Evolutionary conservation across 176 grass and related monocot genomes (phyloP).

Genomic region (Raddia distichophylla): DNA sequence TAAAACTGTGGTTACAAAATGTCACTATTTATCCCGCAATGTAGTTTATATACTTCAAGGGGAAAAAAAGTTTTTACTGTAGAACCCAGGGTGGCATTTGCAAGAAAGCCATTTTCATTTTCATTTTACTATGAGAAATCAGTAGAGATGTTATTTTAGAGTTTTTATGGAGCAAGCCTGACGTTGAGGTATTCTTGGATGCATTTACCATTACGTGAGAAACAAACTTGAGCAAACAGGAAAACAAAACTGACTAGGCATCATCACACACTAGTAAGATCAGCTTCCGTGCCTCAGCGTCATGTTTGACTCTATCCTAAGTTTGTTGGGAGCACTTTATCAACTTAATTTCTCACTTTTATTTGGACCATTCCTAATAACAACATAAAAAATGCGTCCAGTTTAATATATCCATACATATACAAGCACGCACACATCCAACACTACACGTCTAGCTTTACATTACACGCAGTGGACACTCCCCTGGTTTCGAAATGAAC

Average conservation of each 20-base stretch:
- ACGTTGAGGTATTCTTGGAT: background rate
- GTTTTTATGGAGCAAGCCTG: background rate
- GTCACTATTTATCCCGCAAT: no score
- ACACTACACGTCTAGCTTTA: background rate
- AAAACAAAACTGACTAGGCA: background rate
- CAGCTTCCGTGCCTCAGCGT: background rate
- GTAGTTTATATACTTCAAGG: no score
- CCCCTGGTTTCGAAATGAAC: background rate
- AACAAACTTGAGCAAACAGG: background rate
- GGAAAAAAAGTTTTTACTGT: no score
- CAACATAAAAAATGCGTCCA: background rate
- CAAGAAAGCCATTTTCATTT: no score
- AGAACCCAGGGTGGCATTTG: no score
- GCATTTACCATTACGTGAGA: background rate
- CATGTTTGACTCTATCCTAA: background rate
- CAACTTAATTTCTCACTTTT: background rate
- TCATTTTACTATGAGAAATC: no score
- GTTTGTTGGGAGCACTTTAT: background rate
- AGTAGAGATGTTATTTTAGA: background rate
- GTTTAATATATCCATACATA: background rate
- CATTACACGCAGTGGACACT: background rate
- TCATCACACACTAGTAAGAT: background rate
- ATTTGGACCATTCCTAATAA: background rate
- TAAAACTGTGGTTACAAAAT: no score
- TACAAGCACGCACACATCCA: background rate